A percentile compares a stretch with the other conserved stretches of the same genome.
Evolutionary conservation across 2,329 filamentous ascomycete genomes (phyloP).

Genomic region (Alternaria viburni): DNA sequence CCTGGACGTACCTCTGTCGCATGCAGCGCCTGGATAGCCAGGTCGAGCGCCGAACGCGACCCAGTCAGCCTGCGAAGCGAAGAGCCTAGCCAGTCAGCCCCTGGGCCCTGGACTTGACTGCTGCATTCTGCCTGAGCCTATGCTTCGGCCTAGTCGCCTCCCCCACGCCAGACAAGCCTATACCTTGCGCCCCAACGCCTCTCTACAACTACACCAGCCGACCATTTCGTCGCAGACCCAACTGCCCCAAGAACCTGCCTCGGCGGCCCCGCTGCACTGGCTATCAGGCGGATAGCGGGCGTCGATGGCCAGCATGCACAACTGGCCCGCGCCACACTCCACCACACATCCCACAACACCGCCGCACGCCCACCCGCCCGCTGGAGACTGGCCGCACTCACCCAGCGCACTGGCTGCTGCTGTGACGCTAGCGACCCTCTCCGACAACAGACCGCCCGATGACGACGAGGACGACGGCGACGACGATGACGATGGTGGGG

Average conservation of each 20-base stretch:
- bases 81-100: conserved; percentile 2
- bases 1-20: conserved; percentile 12
- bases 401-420: conserved; percentile 33
- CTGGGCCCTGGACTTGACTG: conserved; percentile 9
- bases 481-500: conserved; percentile 28
- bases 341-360: conserved; percentile 19
- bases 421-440: conserved; percentile 36
- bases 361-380: conserved; percentile 4
- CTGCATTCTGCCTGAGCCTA: conserved; percentile 16
- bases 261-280: conserved; percentile 16
- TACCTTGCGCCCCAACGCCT: conserved; percentile 23
- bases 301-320: conserved; percentile 37
- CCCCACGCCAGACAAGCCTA: conserved; percentile 14
- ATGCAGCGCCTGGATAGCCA: conserved; percentile 12
- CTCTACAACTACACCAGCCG: conserved; percentile 2
- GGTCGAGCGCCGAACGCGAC: neutral
- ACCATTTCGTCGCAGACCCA: conserved; percentile 5
- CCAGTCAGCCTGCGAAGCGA: conserved; percentile 1
- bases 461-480: conserved; percentile 9
- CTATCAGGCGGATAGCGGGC: conserved; percentile 19
- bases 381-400: conserved; percentile 20
- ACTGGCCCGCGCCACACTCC: conserved; percentile 16
- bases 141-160: conserved; percentile 15
- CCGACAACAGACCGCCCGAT: conserved; percentile 34
- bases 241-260: conserved; percentile 3